A percentile compares a stretch with the other conserved stretches of the same genome.
Conservation (phyloP, 1,284 basidiomycete genomes). For the Microbotryum lychnidis-dioicae region DNA sequence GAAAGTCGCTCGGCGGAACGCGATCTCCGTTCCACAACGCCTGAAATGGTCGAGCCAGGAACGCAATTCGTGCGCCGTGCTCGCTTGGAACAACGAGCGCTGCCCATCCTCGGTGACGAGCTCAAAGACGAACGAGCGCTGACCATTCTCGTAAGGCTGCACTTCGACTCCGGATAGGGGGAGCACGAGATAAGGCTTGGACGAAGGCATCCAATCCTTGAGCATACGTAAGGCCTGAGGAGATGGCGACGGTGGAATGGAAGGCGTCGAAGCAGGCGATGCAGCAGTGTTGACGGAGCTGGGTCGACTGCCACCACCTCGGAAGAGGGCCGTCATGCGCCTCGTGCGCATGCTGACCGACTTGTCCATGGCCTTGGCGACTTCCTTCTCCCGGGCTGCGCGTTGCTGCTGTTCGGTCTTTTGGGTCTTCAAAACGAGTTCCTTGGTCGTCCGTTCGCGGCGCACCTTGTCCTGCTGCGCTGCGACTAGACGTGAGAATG, state of each 20-base stretch:
- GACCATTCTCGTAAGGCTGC: conserved; percentile 61
- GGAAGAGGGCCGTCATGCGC: conserved; percentile 7
- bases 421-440: conserved; percentile 2
- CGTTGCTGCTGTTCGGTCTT: conserved; percentile 5
- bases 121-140: conserved; percentile 68
- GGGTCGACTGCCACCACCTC: not conserved
- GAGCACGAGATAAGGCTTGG: conserved; percentile 61
- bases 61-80: conserved; percentile 56
- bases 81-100: conserved; percentile 64
- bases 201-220: not conserved
- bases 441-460: not conserved
- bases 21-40: conserved; percentile 58
- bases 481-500: conserved; percentile 1
- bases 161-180: conserved; percentile 62
- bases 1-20: conserved; percentile 69
- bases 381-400: conserved; percentile 4
- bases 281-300: not conserved
- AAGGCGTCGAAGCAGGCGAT: not conserved
- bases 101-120: conserved; percentile 76
- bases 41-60: conserved; percentile 66
- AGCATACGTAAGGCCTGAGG: not conserved
- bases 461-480: conserved; percentile 6
- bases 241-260: not conserved
- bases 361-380: conserved; percentile 9
- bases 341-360: conserved; percentile 7